Percentiles rank a stretch among this genome's conserved stretches.
Evolutionary conservation across 2,329 filamentous ascomycete genomes (phyloP).

Genomic region (Fusarium globosum): DNA sequence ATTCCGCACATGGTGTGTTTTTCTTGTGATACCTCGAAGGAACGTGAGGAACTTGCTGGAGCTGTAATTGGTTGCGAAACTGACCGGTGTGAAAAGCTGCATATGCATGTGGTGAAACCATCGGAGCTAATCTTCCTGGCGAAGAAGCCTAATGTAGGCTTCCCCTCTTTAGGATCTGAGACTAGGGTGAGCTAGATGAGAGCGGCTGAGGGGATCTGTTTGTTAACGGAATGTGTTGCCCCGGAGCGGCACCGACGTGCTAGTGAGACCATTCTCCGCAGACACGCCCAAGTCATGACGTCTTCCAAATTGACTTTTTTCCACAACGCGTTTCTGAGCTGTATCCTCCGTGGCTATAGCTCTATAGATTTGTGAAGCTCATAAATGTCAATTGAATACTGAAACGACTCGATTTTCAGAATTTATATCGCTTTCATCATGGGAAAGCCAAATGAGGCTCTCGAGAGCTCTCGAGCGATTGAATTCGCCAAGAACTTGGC

Average conservation of each 20-base stretch:
- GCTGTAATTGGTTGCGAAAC: neutral
- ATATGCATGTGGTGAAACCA: neutral
- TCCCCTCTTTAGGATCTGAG: neutral
- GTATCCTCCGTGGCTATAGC: neutral
- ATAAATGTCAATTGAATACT: neutral
- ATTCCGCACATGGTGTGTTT: constrained; percentile 2
- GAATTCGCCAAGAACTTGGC: constrained; percentile 29
- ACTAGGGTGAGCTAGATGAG: neutral
- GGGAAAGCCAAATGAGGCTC: neutral
- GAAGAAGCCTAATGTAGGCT: neutral
- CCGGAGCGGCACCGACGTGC: neutral
- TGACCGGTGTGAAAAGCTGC: constrained; percentile 20
- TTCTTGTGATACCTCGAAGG: neutral
- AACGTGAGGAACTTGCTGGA: neutral
- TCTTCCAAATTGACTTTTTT: constrained; percentile 27
- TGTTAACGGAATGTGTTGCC: constrained; percentile 1
- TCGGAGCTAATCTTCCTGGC: constrained; percentile 25
- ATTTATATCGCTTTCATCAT: neutral
- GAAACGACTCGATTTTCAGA: neutral
- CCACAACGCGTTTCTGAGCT: neutral
- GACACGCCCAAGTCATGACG: constrained; percentile 35
- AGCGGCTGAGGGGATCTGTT: neutral
- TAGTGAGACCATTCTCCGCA: constrained; percentile 10
- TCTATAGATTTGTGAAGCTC: neutral
- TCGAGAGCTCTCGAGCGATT: neutral